phyloP scores from a whole-genome alignment of 2,329 filamentous ascomycete species.

The Sphaerulina vaccinii region DNA sequence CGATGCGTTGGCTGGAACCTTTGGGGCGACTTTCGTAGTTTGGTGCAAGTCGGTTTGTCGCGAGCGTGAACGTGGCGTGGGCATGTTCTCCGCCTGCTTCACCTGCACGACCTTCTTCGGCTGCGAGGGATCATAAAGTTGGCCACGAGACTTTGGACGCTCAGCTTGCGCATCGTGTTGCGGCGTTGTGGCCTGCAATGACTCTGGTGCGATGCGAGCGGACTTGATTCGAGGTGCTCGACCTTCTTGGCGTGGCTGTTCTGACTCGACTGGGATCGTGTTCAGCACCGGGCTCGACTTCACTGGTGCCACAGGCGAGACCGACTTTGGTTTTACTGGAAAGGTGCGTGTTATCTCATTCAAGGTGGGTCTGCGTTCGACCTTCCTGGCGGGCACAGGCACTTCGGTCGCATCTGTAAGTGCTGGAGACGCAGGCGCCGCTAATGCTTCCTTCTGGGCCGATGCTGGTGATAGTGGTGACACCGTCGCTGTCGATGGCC shows the following conservation, averaged over 20 bases:
- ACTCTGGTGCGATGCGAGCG: neutral
- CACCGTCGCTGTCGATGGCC: constrained; percentile 26
- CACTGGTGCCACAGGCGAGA: neutral
- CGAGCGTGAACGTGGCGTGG: neutral
- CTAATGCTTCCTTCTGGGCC: constrained; percentile 1
- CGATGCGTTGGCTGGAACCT: constrained; percentile 14
- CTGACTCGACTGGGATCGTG: neutral
- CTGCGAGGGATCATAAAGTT: constrained; percentile 28
- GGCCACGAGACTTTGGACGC: constrained; percentile 24
- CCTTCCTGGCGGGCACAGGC: constrained; percentile 9
- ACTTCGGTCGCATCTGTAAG: constrained; percentile 24
- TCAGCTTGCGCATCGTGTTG: constrained; percentile 14
- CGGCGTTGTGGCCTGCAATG: constrained; percentile 1
- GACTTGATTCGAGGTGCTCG: neutral
- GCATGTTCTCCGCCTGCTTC: constrained; percentile 14
- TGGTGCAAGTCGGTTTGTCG: neutral
- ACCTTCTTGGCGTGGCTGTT: neutral
- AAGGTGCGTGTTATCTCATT: constrained; percentile 38
- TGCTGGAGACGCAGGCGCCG: constrained; percentile 22
- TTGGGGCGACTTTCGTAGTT: constrained; percentile 8
- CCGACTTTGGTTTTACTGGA: constrained; percentile 23
- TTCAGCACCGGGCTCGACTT: neutral
- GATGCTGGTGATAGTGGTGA: constrained; percentile 3
- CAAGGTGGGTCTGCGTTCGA: constrained; percentile 26
- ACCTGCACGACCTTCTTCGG: constrained; percentile 19